Base-by-base conservation (phyloP, 2,329 filamentous ascomycete species). In the Cladophialophora chaetospira region DNA sequence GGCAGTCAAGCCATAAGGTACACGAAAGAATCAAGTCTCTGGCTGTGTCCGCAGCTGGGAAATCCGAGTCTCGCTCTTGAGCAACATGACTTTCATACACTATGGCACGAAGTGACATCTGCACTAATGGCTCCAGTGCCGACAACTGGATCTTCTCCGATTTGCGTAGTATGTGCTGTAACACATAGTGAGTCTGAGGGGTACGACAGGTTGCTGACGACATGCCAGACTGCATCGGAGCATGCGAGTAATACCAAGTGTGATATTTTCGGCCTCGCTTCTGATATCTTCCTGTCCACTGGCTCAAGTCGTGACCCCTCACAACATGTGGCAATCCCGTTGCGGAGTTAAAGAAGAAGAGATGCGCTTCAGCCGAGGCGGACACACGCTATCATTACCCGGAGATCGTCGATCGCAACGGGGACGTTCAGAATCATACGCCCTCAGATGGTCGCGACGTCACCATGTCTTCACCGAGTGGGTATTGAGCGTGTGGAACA, bases 1-100 rank as follows among this genome's bases (percentile, higher is more conserved):
- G 53, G 57, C 53, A 53, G 45, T 55, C 25, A 25, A 50, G 15
- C 6, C 17, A n/a, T 28, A 4, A 21, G 6, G 19, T 44, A 25
- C 21, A 23, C 3, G 23, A 44, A 10, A 28, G 10, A 28, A 28
- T 9, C 3, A 4, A 21, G 3, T 21, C 15, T 19, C 9, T 11
- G 5, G 13, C 17, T 10, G 36, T 15, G 13, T n/a, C n/a, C n/a
- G n/a, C n/a, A n/a, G n/a, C n/a, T n/a, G n/a, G n/a, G n/a, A 13
- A 33, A 33, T 13, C 13, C 29, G 6, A 33, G 6, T 13, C 29
- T 33, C 29, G 29, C 6, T 6, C 13, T 33, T 33, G 29, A 33
- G 29, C 8, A 13, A 8, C 29, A 6, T 8, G 29, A 33, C 29
- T 33, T 33, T 6, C 13, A 33, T 33, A 33, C 29, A 33, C 29